Base-by-base conservation (phyloP, 768 basidiomycete species). In the Mycena capillaripes region DNA sequence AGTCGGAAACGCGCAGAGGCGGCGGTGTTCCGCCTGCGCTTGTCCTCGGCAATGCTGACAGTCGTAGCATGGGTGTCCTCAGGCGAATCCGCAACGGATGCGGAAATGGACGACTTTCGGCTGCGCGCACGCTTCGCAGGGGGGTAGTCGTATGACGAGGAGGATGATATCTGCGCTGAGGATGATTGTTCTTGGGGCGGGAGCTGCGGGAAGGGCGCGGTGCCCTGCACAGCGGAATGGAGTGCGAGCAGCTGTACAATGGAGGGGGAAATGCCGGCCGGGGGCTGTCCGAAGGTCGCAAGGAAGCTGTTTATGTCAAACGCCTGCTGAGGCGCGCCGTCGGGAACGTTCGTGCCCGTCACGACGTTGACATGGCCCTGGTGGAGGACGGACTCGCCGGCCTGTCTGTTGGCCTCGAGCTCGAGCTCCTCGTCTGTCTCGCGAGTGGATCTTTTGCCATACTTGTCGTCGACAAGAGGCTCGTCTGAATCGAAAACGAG, bases 1-100 rank as follows among this genome's bases (percentile, higher is more conserved):
- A 96, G 82, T 70, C 96, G 89, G 88, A 98, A 98, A 10, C 96
- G 93, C 36, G 96, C 96, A 63, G 94, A 95, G 0, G 96, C 96
- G 1, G 95, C 95, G 0, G 96, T 98, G 80, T 98, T 98, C 55
- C 96, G 86, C 69, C 96, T 89, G n/a, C 96, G 92, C 80, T 97
- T 97, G 82, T 97, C 96, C 81, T 97, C 96, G 0, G 92, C 81
- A 7, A 92, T 85, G 9, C 88, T 88, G 3, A 90, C 25, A 0
- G 83, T 63, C 9, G 80, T 80, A 40, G 61, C 25, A 27, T 76
- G 69, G 29, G 83, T 80, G 56, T 78, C 76, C 23, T 81, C 79
- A 57, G 79, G 73, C 67, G 78, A 66, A 74, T 84, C 58, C 1
- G 85, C 79, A 1, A 84, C 78, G 32, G 83, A 70, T 42, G 83